phyloP scores from a whole-genome alignment of 306 rosid species.

The Prunus kanzakura region DNA sequence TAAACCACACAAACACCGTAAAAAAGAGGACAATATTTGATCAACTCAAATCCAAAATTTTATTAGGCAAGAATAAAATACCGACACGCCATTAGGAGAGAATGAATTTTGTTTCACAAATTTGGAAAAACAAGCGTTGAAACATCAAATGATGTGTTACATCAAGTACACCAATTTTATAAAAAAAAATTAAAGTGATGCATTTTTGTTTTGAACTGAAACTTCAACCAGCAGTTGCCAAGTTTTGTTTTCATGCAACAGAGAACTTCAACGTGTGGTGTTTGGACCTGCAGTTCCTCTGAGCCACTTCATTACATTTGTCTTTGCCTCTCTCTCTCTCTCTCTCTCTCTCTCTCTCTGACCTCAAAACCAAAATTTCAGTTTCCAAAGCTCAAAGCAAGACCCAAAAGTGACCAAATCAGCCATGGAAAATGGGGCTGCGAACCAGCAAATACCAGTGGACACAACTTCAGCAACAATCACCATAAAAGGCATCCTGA shows the following conservation, averaged over 20 bases:
- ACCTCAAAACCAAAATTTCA: not conserved
- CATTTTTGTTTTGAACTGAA: not conserved
- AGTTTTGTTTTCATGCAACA: not conserved
- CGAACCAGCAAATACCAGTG: constrained; percentile 34
- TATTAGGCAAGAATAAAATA: too few relatives aligned
- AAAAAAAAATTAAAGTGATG: too few relatives aligned
- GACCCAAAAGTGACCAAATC: not conserved
- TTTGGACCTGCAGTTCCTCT: constrained; percentile 10
- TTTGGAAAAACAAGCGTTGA: too few relatives aligned
- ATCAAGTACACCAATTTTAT: too few relatives aligned
- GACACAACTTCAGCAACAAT: constrained; percentile 51
- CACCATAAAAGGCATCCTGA: constrained; percentile 82
- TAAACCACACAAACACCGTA: too few relatives aligned
- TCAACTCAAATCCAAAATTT: too few relatives aligned
- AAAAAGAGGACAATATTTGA: too few relatives aligned
- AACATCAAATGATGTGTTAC: too few relatives aligned
- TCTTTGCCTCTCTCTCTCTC: not conserved
- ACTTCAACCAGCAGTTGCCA: not conserved
- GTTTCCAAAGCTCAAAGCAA: not conserved
- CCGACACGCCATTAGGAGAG: too few relatives aligned
- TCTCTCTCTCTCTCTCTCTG: not conserved
- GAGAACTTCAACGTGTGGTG: constrained; percentile 15
- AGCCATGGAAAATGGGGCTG: constrained; percentile 43
- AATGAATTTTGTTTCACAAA: too few relatives aligned
- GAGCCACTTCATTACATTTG: not conserved